These are phyloP conservation scores for Botryotinia calthae DNA, from an alignment of 2,329 filamentous ascomycete species.

Conservation along the genomic window DNA sequence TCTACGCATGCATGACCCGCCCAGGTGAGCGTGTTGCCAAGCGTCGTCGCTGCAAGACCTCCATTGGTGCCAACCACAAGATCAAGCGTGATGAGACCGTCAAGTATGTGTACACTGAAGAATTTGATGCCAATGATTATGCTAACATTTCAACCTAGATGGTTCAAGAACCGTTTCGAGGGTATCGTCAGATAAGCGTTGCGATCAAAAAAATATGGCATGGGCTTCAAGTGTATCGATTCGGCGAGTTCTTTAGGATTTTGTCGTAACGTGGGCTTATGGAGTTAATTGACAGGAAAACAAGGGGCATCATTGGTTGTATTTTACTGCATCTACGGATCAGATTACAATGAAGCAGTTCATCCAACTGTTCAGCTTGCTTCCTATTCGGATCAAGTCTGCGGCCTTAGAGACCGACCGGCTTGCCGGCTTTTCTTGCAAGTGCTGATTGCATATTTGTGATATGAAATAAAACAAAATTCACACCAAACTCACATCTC, in stretches of 20 bases:
- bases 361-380: constrained; percentile 48
- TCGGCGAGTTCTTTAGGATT: constrained; percentile 13
- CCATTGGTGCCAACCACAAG: constrained; percentile 82
- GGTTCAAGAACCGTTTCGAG: constrained; percentile 68
- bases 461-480: constrained; percentile 10
- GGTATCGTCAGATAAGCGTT: constrained; percentile 91
- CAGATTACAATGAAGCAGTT: constrained; percentile 44
- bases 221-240: constrained; percentile 19
- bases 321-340: constrained; percentile 37
- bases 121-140: not conserved
- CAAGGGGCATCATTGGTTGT: constrained; percentile 33
- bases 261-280: constrained; percentile 29
- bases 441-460: constrained; percentile 22
- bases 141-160: constrained; percentile 42
- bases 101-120: constrained; percentile 49
- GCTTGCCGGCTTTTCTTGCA: constrained; percentile 59
- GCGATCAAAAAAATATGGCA: constrained; percentile 10
- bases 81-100: constrained; percentile 94
- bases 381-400: constrained; percentile 52
- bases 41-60: constrained; percentile 85
- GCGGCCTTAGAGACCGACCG: constrained; percentile 74
- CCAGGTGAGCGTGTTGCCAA: constrained; percentile 97
- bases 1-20: constrained; percentile 99
- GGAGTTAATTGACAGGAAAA: constrained; percentile 33
- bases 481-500: not conserved